Conservation (phyloP, 257 asterid species). For the Salvia splendens region DNA sequence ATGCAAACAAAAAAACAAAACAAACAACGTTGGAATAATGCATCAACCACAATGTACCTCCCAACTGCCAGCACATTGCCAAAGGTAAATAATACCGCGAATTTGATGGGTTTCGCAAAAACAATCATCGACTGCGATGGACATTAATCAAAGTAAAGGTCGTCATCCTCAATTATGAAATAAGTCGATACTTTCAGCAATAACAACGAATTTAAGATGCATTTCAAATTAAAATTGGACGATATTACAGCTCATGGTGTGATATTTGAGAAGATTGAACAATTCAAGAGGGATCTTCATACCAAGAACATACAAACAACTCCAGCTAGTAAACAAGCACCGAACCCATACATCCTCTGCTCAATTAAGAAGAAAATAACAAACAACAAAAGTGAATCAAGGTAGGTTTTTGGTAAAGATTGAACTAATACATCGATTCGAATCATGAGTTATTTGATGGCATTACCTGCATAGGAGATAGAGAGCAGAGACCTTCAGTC, state of each 20-base stretch:
- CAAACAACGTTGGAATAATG: too few species aligned
- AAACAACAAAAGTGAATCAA: constrained; percentile 9
- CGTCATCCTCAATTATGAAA: background rate
- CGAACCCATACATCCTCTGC: constrained; percentile 91
- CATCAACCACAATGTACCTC: too few species aligned
- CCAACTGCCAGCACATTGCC: too few species aligned
- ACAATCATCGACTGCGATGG: too few species aligned
- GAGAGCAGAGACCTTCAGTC: constrained; percentile 68
- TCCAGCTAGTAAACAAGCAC: constrained; percentile 79
- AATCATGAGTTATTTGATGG: background rate
- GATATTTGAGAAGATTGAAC: constrained; percentile 9
- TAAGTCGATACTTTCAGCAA: constrained; percentile 16
- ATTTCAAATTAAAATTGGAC: background rate
- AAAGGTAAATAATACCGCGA: too few species aligned
- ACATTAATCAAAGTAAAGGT: too few species aligned
- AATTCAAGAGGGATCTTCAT: constrained; percentile 34
- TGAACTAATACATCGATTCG: constrained; percentile 6
- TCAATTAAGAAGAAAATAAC: constrained; percentile 20
- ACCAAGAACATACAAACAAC: constrained; percentile 80
- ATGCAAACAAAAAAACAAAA: too few species aligned
- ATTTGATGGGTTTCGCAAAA: too few species aligned
- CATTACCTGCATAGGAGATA: constrained; percentile 75
- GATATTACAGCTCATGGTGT: too few species aligned
- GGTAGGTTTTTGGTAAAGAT: constrained; percentile 22
- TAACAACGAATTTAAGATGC: constrained; percentile 2